Base-by-base conservation (phyloP, 345 rosid species). In the Lepidium africanum region DNA sequence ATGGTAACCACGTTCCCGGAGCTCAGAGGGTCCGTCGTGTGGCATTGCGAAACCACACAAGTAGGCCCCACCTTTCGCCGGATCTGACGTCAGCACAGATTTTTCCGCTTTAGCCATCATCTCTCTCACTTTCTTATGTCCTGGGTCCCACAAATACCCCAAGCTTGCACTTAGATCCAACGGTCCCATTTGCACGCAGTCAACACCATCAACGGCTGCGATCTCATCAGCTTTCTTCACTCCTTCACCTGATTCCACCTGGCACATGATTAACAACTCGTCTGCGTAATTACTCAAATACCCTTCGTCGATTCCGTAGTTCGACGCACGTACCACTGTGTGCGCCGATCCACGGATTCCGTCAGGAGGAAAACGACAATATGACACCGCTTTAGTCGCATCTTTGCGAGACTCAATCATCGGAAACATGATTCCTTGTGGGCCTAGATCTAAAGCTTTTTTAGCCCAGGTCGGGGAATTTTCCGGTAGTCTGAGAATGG, bases 151-250 rank as follows among this genome's bases (percentile, higher is more conserved):
- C 59, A 90, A 51, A 37, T 88, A 93, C 17, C 95, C 98, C 84
- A 93, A 61, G 72, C 88, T 85, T 3, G 87, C 97, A 57, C 97
- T 90, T 23, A 93, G 82, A 80, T 93, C 96, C 84, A 93, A 80
- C 46, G 92, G 98, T 23, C 98, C 98, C 91, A 93, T 88, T 63
- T 90, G 96, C 48, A 93, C 75, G 79, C 97, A 90, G 77, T 90
- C 97, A 1, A 93, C 96, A 32, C 97, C 98, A 6, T 88, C 91
- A 5, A 88, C 88, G 36, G 82, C 90, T 5, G 89, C 87, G 71
- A 93, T 90, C 33, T 90, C 92, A 21, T 85, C 89, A 0, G 80
- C 83, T 17, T 76, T 88, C 59, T 83, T 76, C 33, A 86, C 98
- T 6, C 76, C 94, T 5, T 87, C 92, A 36, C 45, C 84, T 50